phyloP scores from a whole-genome alignment of 768 basidiomycete species.

The Kwoniella sp. region DNA sequence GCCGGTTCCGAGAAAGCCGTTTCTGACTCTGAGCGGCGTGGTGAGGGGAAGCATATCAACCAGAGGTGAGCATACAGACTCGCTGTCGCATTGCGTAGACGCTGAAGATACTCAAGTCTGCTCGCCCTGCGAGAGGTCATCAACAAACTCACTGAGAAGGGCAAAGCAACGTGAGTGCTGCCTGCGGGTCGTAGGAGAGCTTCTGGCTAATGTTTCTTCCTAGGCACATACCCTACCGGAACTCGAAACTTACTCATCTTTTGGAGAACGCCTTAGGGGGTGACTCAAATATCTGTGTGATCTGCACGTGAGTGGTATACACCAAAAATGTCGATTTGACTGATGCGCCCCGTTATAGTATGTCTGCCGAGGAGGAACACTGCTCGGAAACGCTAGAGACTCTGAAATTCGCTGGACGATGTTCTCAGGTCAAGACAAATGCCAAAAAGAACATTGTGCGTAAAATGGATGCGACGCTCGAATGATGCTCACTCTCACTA shows the following conservation, averaged over 20 bases:
- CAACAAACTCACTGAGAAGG: constrained; percentile 54
- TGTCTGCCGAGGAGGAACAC: constrained; percentile 55
- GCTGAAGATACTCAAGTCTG: constrained; percentile 31
- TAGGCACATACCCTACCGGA: constrained; percentile 55
- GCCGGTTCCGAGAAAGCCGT: constrained; percentile 57
- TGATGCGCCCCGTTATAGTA: constrained; percentile 3
- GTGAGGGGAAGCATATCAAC: constrained; percentile 57
- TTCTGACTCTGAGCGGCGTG: constrained; percentile 52
- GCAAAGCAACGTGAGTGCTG: constrained; percentile 33
- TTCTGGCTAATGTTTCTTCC: constrained; percentile 9
- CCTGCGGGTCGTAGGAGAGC: background rate
- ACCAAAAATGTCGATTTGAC: background rate
- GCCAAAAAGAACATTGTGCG: constrained; percentile 54
- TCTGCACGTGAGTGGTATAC: constrained; percentile 50
- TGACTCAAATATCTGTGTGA: constrained; percentile 57
- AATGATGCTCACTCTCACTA: background rate
- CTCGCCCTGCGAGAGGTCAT: constrained; percentile 51
- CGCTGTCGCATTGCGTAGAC: constrained; percentile 1
- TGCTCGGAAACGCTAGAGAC: constrained; percentile 55
- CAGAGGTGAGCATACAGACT: constrained; percentile 37
- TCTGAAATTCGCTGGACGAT: constrained; percentile 56
- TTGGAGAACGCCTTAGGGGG: constrained; percentile 56
- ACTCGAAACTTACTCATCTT: constrained; percentile 57
- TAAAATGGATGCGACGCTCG: background rate
- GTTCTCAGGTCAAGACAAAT: constrained; percentile 56